Percentiles rank a stretch among this genome's conserved stretches.
These are phyloP conservation scores for Desmodesmus armatus DNA, from an alignment of 139 green algal genomes.

Conservation along the genomic window DNA sequence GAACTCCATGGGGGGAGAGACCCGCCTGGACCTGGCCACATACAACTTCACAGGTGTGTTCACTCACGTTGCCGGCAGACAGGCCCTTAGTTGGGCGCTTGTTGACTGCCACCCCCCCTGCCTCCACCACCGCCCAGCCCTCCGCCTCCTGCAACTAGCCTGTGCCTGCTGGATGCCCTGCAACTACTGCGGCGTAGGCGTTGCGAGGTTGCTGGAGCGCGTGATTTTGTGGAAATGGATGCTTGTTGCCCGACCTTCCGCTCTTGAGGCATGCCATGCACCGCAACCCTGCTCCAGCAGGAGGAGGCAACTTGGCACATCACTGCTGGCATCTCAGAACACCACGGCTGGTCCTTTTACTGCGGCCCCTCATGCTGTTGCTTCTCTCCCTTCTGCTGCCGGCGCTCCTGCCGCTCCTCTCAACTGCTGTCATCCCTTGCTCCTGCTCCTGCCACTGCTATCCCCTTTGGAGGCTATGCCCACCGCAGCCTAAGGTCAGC, in stretches of 20 bases:
- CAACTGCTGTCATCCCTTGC: neutral
- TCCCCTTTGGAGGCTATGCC: too few relatives aligned
- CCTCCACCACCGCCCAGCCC: too few relatives aligned
- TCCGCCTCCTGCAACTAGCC: too few relatives aligned
- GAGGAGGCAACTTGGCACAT: too few relatives aligned
- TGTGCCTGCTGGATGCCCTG: neutral
- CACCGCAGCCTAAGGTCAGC: too few relatives aligned
- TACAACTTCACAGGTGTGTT: slow-evolving; percentile 32
- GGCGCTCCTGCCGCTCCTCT: neutral
- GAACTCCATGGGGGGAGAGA: slow-evolving; percentile 38
- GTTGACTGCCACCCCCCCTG: neutral
- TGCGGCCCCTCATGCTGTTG: neutral
- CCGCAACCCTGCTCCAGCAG: too few relatives aligned
- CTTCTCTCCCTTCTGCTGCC: neutral
- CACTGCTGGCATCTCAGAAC: too few relatives aligned
- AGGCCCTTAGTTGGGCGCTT: neutral
- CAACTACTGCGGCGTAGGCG: neutral
- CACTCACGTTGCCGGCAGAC: neutral
- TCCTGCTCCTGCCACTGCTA: too few relatives aligned
- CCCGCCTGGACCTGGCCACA: slow-evolving; percentile 28
- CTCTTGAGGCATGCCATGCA: too few relatives aligned
- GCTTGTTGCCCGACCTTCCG: too few relatives aligned
- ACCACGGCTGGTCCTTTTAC: neutral
- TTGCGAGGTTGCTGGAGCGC: too few relatives aligned
- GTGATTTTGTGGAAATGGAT: too few relatives aligned